Conservation (phyloP, 805 yeast genomes). For the Maudiozyma saulgeensis region DNA sequence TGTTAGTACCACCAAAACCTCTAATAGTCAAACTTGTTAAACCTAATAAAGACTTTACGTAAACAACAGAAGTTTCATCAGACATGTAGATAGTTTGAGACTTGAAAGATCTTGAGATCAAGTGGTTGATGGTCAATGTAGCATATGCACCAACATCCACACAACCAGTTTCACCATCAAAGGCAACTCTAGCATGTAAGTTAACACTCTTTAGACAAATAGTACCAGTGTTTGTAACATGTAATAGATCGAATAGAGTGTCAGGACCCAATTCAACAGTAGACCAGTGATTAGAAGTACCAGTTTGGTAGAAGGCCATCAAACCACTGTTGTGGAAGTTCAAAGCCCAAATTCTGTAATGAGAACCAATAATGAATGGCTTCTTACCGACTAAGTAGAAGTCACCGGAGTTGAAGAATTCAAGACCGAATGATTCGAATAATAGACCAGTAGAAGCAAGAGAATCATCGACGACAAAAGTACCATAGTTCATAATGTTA, state of each 20-base stretch:
- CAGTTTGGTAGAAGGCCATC: constrained; percentile 2
- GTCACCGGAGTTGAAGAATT: constrained; percentile 3
- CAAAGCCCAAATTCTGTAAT: background rate
- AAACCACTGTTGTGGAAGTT: constrained; percentile 1
- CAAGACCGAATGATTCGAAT: background rate
- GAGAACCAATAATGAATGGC: constrained; percentile 1
- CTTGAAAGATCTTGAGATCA: background rate
- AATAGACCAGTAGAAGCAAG: constrained; percentile 1
- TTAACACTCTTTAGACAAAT: constrained; percentile 5
- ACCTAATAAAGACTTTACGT: background rate
- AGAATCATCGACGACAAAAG: constrained; percentile 2
- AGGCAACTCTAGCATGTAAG: constrained; percentile 1
- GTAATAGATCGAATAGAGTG: constrained; percentile 1
- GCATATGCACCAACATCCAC: constrained; percentile 7
- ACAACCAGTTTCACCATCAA: constrained; percentile 9
- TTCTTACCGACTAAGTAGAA: background rate
- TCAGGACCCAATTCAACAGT: constrained; percentile 3
- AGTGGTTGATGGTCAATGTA: constrained; percentile 2
- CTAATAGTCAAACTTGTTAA: constrained; percentile 1
- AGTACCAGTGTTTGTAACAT: constrained; percentile 7
- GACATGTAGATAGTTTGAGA: constrained; percentile 8
- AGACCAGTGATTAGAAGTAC: background rate
- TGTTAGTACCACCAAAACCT: constrained; percentile 6
- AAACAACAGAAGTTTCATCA: constrained; percentile 2
- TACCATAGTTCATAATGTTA: constrained; percentile 4